Percentiles rank a stretch among this genome's conserved stretches.
Conservation (phyloP, 345 rosid species). For the Gynandropsis gynandra region DNA sequence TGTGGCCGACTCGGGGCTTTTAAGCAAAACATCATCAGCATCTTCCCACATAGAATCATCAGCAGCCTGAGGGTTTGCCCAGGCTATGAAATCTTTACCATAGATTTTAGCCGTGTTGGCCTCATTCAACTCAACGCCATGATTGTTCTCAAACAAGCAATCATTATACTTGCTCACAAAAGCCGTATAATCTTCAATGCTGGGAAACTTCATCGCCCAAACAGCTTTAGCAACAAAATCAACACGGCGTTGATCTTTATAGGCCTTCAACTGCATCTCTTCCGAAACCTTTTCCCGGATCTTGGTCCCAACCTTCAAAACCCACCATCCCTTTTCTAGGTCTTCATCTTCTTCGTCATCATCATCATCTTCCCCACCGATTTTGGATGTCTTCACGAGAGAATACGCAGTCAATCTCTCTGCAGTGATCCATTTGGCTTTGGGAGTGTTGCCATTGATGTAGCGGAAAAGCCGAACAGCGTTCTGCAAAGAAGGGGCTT, state of each 20-base stretch:
- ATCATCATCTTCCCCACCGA: conserved; percentile 21
- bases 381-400: conserved; percentile 43
- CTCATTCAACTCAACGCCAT: conserved; percentile 76
- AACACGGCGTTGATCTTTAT: conserved; percentile 74
- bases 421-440: conserved; percentile 70
- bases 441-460: conserved; percentile 67
- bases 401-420: conserved; percentile 53
- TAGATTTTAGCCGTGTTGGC: conserved; percentile 70
- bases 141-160: conserved; percentile 81
- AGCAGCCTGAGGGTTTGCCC: conserved; percentile 88
- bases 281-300: conserved; percentile 44
- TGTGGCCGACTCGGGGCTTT: conserved; percentile 58
- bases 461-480: conserved; percentile 58
- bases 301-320: conserved; percentile 55
- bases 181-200: conserved; percentile 41
- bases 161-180: conserved; percentile 48
- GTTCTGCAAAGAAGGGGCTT: conserved; percentile 31
- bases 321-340: conserved; percentile 45
- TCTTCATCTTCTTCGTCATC: conserved; percentile 36
- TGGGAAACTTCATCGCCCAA: conserved; percentile 83
- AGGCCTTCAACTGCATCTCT: conserved; percentile 69
- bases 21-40: conserved; percentile 61
- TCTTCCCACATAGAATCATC: conserved; percentile 99
- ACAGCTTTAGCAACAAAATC: conserved; percentile 85
- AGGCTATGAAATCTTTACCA: conserved; percentile 86